These are phyloP conservation scores for Chytriomyces hyalinus DNA, from an alignment of 192 early-diverging fungal genomes.

Conservation along the genomic window DNA sequence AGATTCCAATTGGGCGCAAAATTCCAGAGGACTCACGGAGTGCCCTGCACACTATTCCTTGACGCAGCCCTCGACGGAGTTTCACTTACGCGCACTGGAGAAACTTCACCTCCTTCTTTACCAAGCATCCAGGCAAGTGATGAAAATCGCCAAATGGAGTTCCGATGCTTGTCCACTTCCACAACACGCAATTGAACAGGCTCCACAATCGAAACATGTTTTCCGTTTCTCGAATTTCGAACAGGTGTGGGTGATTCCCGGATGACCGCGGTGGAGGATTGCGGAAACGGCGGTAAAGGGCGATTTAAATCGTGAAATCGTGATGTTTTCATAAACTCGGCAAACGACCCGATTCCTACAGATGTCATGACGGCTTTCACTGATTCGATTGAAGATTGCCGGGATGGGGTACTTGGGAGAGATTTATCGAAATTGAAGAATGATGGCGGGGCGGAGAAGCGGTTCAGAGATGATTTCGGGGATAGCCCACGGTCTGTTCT, in stretches of 20 bases:
- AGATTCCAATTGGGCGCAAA: too few relatives aligned
- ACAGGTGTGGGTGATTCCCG: too few relatives aligned
- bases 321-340: slow-evolving; percentile 11
- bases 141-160: background rate
- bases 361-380: background rate
- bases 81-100: background rate
- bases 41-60: background rate
- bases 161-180: background rate
- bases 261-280: too few relatives aligned
- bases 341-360: background rate
- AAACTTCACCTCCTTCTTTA: background rate
- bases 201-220: slow-evolving; percentile 11
- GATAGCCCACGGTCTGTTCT: too few relatives aligned
- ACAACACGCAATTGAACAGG: slow-evolving; percentile 1
- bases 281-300: background rate
- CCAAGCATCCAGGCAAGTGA: background rate
- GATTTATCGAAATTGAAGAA: slow-evolving; percentile 7
- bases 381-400: background rate
- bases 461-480: too few relatives aligned
- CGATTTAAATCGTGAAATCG: background rate
- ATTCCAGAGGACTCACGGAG: background rate
- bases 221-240: too few relatives aligned
- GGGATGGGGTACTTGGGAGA: slow-evolving; percentile 7
- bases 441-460: too few relatives aligned
- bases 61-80: background rate